Conservation (phyloP, 106 monocot species). For the Platanthera guangdongensis region DNA sequence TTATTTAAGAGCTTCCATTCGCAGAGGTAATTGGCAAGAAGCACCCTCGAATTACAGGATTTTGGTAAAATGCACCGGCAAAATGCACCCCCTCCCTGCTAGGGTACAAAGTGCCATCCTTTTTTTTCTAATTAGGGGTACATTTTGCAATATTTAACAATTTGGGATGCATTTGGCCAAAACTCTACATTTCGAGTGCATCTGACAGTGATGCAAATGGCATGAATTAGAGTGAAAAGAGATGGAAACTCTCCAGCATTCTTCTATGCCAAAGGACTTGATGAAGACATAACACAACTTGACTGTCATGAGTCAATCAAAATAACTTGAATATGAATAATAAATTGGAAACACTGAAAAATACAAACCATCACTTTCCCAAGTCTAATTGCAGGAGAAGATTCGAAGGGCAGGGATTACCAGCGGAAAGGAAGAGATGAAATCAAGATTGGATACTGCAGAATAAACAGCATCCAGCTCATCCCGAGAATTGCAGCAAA, state of each 20-base stretch:
- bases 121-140: too few species aligned
- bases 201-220: background rate
- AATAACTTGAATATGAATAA: background rate
- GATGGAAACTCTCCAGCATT: background rate
- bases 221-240: background rate
- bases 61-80: too few species aligned
- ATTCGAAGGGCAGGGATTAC: constrained; percentile 19
- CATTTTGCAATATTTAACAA: too few species aligned
- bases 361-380: background rate
- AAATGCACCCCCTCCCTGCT: too few species aligned
- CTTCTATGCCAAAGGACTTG: background rate
- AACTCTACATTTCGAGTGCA: too few species aligned
- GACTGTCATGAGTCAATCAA: background rate
- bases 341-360: background rate
- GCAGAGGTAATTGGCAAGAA: too few species aligned
- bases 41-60: too few species aligned
- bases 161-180: too few species aligned
- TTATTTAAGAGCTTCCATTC: too few species aligned
- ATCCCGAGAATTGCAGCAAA: constrained; percentile 86
- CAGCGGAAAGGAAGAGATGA: constrained; percentile 70
- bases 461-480: constrained; percentile 90
- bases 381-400: background rate
- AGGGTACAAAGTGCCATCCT: too few species aligned
- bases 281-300: background rate
- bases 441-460: constrained; percentile 53